Evolutionary conservation across 1,284 basidiomycete species (phyloP).

Genomic region (Cryptococcus floricola): DNA sequence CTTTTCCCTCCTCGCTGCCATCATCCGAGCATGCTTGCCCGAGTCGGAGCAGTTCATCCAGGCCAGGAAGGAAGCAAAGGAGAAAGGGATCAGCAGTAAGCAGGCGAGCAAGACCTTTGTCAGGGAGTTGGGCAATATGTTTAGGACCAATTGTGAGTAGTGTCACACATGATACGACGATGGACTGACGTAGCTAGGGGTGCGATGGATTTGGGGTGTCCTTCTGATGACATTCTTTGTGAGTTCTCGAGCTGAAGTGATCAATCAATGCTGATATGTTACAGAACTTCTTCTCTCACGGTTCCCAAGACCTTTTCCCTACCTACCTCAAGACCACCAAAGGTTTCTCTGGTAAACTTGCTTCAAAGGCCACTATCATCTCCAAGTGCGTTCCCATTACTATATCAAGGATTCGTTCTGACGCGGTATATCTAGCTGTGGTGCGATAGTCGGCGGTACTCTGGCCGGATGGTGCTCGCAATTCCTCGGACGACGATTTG

Average conservation of each 20-base stretch:
- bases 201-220: conserved; percentile 74
- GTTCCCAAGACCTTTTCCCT: conserved; percentile 65
- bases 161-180: no score
- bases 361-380: conserved; percentile 86
- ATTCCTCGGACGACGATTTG: conserved; percentile 76
- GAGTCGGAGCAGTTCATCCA: conserved; percentile 70
- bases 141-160: conserved; percentile 64
- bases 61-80: conserved; percentile 46
- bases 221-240: conserved; percentile 50
- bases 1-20: conserved; percentile 68
- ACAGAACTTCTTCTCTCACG: conserved; percentile 54
- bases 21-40: conserved; percentile 68
- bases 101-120: conserved; percentile 69
- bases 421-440: conserved; percentile 37
- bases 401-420: not conserved
- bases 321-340: conserved; percentile 61
- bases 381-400: conserved; percentile 45
- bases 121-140: conserved; percentile 65
- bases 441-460: conserved; percentile 72
- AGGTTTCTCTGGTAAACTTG: conserved; percentile 53
- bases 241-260: conserved; percentile 1
- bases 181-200: conserved; percentile 49
- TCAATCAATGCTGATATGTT: not conserved
- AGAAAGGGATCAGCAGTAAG: conserved; percentile 43
- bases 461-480: conserved; percentile 77